A percentile compares a stretch with the other conserved stretches of the same genome.
phyloP scores from a whole-genome alignment of 2,329 filamentous ascomycete genomes.

The Zymoseptoria pseudotritici region DNA sequence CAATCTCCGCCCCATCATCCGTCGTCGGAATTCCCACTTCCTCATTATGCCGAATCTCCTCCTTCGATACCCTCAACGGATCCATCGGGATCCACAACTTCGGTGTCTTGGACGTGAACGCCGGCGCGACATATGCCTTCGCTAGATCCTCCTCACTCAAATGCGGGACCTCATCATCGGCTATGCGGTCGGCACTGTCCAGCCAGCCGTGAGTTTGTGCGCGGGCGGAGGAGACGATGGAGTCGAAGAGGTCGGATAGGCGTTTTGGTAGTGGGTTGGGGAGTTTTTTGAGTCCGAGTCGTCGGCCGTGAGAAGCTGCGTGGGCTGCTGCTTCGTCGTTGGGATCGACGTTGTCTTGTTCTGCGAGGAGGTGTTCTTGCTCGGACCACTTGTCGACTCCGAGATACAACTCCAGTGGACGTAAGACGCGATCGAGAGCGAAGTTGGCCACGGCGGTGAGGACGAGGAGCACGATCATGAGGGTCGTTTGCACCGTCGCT shows the following conservation, averaged over 20 bases:
- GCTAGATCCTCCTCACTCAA: slow-evolving; percentile 26
- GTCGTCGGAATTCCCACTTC: slow-evolving; percentile 36
- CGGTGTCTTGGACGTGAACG: slow-evolving; percentile 36
- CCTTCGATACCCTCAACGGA: slow-evolving; percentile 35
- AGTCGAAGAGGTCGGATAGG: slow-evolving; percentile 26
- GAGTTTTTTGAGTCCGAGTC: slow-evolving; percentile 23
- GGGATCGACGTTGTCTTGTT: slow-evolving; percentile 22
- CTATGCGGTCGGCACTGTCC: slow-evolving; percentile 2
- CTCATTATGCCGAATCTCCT: slow-evolving; percentile 36
- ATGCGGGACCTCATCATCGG: slow-evolving; percentile 15
- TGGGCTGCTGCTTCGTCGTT: slow-evolving; percentile 25
- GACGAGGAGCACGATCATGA: slow-evolving; percentile 37
- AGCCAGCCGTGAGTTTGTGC: slow-evolving; percentile 19
- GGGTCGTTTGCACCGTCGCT: slow-evolving; percentile 35
- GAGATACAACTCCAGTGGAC: slow-evolving; percentile 27
- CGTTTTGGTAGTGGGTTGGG: slow-evolving; percentile 17
- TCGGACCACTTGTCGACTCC: slow-evolving; percentile 27
- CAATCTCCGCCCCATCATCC: slow-evolving; percentile 38
- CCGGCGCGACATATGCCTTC: slow-evolving; percentile 39
- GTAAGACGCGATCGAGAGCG: slow-evolving; percentile 24
- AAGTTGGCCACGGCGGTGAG: slow-evolving; percentile 29
- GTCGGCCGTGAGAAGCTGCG: slow-evolving; percentile 24
- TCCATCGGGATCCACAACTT: slow-evolving; percentile 39
- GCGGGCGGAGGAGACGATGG: slow-evolving; percentile 21
- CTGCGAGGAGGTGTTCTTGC: slow-evolving; percentile 24